phyloP scores from a whole-genome alignment of 306 rosid genomes.

The Urtica urens region DNA sequence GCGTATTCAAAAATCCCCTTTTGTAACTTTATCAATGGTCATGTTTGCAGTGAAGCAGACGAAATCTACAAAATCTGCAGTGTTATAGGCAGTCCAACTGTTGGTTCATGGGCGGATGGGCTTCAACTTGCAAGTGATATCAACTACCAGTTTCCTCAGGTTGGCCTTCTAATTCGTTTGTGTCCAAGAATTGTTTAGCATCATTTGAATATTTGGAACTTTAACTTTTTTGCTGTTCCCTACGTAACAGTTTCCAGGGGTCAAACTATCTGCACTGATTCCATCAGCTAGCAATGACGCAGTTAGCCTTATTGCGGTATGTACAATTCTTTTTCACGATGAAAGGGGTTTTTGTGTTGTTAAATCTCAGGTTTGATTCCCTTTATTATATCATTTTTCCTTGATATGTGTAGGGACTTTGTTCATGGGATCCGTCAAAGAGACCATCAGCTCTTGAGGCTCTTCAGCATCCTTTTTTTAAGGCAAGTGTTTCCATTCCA shows the following conservation, averaged over 20 bases:
- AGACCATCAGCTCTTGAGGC: conserved; percentile 91
- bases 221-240: not conserved
- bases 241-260: conserved; percentile 51
- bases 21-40: not conserved
- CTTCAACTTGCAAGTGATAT: conserved; percentile 79
- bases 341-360: not conserved
- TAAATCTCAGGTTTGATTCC: not conserved
- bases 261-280: conserved; percentile 55
- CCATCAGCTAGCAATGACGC: conserved; percentile 73
- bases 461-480: conserved; percentile 97
- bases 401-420: conserved; percentile 52
- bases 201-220: not conserved
- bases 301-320: conserved; percentile 62
- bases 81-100: conserved; percentile 80
- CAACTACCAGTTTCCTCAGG: conserved; percentile 87
- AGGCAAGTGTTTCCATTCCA: conserved; percentile 29
- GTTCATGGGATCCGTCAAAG: conserved; percentile 93
- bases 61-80: conserved; percentile 87
- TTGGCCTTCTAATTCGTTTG: conserved; percentile 9
- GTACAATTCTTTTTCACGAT: conserved; percentile 8
- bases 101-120: conserved; percentile 77
- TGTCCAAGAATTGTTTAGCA: not conserved
- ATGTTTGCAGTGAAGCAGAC: conserved; percentile 67
- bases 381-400: not conserved
- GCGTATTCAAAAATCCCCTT: not conserved